Conservation (phyloP, 2,329 filamentous ascomycete genomes). For the Chaetomium sp. region DNA sequence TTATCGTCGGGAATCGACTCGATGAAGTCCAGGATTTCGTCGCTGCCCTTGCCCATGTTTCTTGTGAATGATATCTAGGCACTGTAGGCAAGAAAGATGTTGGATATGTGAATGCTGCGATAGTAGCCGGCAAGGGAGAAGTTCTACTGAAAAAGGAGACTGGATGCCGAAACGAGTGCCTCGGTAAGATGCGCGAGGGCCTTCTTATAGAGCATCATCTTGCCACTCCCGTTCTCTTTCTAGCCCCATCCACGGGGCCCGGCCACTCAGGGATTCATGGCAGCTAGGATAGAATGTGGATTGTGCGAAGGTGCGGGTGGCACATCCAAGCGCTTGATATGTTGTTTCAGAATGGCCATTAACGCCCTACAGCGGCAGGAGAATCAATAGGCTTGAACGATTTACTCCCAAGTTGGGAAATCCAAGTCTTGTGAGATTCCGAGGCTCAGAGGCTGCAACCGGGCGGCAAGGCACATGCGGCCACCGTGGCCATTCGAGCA, state of each 20-base stretch:
- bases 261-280: neutral
- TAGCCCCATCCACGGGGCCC: no score
- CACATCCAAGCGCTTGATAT: no score
- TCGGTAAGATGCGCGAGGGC: neutral
- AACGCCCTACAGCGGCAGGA: no score
- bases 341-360: no score
- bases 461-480: no score
- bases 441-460: no score
- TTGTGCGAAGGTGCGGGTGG: neutral
- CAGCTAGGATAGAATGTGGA: neutral
- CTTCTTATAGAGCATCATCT: neutral
- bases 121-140: neutral
- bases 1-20: slow-evolving; percentile 1
- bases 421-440: no score
- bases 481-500: no score
- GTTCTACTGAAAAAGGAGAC: neutral
- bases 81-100: neutral
- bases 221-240: neutral
- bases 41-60: neutral
- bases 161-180: neutral
- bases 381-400: no score
- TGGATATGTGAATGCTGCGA: neutral
- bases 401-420: no score
- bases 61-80: neutral
- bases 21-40: neutral